A percentile compares a stretch with the other conserved stretches of the same genome.
These are phyloP conservation scores for Albugo candida DNA, from an alignment of 352 stramenopile genomes.

Conservation along the genomic window DNA sequence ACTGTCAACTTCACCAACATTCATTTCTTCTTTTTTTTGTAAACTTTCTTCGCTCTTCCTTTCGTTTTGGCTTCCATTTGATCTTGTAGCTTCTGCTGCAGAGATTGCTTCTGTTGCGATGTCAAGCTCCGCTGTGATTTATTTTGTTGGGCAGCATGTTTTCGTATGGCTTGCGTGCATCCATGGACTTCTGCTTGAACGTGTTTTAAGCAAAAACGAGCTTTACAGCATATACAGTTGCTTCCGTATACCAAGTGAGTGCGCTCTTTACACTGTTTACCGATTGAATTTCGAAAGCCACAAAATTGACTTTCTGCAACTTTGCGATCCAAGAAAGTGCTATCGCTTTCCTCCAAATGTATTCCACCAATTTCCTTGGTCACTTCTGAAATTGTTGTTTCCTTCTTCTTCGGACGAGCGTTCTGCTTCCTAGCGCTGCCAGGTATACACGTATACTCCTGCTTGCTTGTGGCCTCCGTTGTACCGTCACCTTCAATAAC, in stretches of 20 bases:
- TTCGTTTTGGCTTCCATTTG: not conserved
- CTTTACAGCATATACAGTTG: conserved; percentile 69
- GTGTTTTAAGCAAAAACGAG: conserved; percentile 74
- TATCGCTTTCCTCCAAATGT: not conserved
- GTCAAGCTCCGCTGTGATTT: not conserved
- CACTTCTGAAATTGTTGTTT: not conserved
- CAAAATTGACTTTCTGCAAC: not conserved
- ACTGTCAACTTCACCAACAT: no score
- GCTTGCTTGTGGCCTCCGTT: not conserved
- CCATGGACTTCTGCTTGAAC: conserved; percentile 53
- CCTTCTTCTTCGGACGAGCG: not conserved
- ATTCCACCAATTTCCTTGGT: not conserved
- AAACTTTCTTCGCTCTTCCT: not conserved
- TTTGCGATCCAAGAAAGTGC: not conserved
- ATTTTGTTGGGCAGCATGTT: not conserved
- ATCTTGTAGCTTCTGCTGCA: not conserved
- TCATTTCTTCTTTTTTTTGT: not conserved
- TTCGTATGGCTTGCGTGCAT: conserved; percentile 41
- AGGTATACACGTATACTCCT: not conserved
- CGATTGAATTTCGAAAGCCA: not conserved
- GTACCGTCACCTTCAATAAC: conserved; percentile 14
- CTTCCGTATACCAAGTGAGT: conserved; percentile 24
- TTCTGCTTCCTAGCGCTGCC: not conserved
- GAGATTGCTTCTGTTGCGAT: no score
- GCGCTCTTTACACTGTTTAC: conserved; percentile 33